Percentiles rank a stretch among this genome's conserved stretches.
Evolutionary conservation across 805 yeast species (phyloP).

Genomic region (Zygotorulaspora florentina): DNA sequence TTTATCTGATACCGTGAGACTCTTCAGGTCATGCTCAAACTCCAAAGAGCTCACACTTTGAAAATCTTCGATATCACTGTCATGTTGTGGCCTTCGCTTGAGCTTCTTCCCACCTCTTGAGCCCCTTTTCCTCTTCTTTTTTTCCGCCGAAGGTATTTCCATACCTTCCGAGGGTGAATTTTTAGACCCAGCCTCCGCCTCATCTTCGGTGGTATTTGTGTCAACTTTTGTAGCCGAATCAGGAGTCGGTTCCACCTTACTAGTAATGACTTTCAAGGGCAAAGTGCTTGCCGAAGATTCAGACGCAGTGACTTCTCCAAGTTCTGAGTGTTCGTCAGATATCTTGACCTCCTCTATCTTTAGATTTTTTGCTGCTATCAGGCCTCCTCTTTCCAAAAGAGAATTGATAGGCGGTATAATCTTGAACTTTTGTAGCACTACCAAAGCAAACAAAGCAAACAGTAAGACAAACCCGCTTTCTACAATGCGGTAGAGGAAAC

Average conservation of each 20-base stretch:
- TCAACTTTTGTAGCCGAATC: neutral
- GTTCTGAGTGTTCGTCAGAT: slow-evolving; percentile 1
- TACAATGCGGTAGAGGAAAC: slow-evolving; percentile 33
- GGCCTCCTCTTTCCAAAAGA: slow-evolving; percentile 34
- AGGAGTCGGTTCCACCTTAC: no score
- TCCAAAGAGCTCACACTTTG: slow-evolving; percentile 15
- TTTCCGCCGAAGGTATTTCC: slow-evolving; percentile 17
- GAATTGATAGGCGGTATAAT: slow-evolving; percentile 34
- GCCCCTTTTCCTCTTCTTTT: slow-evolving; percentile 72
- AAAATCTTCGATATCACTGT: neutral
- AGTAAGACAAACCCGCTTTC: slow-evolving; percentile 41
- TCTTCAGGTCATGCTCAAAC: slow-evolving; percentile 39
- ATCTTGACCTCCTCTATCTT: slow-evolving; percentile 8
- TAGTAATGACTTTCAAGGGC: no score
- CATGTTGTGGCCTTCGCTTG: slow-evolving; percentile 28
- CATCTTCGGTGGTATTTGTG: neutral
- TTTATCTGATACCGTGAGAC: slow-evolving; percentile 60
- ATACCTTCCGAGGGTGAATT: neutral
- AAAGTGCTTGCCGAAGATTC: no score
- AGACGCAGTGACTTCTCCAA: slow-evolving; percentile 2
- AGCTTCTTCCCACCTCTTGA: slow-evolving; percentile 75
- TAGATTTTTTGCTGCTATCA: slow-evolving; percentile 27
- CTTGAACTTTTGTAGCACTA: slow-evolving; percentile 29
- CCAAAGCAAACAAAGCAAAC: slow-evolving; percentile 30
- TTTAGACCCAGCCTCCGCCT: neutral